Conservation (phyloP, 805 yeast genomes). For the Candida namnaoensis region DNA sequence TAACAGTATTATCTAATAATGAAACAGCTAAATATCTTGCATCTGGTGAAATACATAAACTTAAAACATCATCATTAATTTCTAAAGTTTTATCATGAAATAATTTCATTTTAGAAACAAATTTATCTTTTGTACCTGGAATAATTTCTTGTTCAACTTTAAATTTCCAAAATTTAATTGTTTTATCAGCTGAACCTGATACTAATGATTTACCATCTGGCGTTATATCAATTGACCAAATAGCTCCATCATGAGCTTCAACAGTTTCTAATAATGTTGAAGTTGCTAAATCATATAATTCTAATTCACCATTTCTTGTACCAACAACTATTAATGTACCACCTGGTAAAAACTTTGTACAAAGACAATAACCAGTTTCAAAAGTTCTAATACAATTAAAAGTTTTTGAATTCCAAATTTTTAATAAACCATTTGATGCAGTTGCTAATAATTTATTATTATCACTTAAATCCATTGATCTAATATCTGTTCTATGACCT, state of each 20-base stretch:
- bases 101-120: conserved; percentile 45
- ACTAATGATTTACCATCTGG: conserved; percentile 79
- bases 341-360: conserved; percentile 82
- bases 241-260: conserved; percentile 75
- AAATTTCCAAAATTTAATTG: conserved; percentile 85
- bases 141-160: conserved; percentile 56
- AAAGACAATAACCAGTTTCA: conserved; percentile 80
- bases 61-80: conserved; percentile 74
- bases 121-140: conserved; percentile 51
- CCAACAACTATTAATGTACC: conserved; percentile 83
- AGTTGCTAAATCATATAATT: conserved; percentile 78
- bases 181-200: conserved; percentile 92
- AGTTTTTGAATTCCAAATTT: conserved; percentile 79
- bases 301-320: conserved; percentile 78
- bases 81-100: conserved; percentile 78
- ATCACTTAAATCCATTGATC: conserved; percentile 74
- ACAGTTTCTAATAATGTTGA: conserved; percentile 65
- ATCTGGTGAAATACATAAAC: conserved; percentile 77
- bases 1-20: conserved; percentile 87
- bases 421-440: conserved; percentile 84
- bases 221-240: conserved; percentile 86
- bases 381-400: conserved; percentile 76
- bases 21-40: conserved; percentile 73
- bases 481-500: conserved; percentile 88
- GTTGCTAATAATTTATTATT: conserved; percentile 79